Evolutionary conservation across 768 basidiomycete genomes (phyloP), one percentile per base, ranked within the genome.

Genomic region (Terana coerulea): DNA sequence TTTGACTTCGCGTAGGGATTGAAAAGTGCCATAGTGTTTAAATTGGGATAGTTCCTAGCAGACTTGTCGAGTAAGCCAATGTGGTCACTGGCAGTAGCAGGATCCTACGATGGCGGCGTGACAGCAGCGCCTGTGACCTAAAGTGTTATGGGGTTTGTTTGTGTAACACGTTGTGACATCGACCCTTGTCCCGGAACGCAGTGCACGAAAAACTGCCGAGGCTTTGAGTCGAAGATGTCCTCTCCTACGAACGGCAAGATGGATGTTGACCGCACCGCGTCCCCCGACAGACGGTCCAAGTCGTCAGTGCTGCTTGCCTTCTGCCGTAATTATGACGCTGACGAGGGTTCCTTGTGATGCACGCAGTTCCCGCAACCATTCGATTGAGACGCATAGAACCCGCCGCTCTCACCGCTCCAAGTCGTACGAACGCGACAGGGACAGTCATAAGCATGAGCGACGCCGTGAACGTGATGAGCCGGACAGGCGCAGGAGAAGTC

Each of bases 381-480:
- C 88, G 3, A 82, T 83, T 31, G 88, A 89, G 64, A 91, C 88
- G 9, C 80, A 82, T 58, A 81, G 79, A 37, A 89, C 87, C 19
- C 77, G 75, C 58, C 77, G 78, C 52, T 90, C 88, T 41, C 86
- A 88, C 60, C 76, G 81, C 54, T 91, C 90, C 9, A 72, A 70
- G 47, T 91, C 89, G 21, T 75, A 79, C 59, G 87, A 86, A 46
- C 70, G 75, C 44, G 73, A 86, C 40, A 77, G 73, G 57, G 87
- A 86, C 49, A 72, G 75, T 44, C 72, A 86, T 45, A 77, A 74
- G 59, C 73, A 75, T 50, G 83, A 83, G 30, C 75, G 72, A 49
- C 75, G 79, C 19, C 74, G 79, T 30, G 79, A 86, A 3, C 72
- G 66, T 44, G 74, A 79, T 39, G 78, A 81, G 25, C 44, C 55